These are phyloP conservation scores for Phytophthora ohioensis DNA, from an alignment of 352 stramenopile species.

Conservation along the genomic window DNA sequence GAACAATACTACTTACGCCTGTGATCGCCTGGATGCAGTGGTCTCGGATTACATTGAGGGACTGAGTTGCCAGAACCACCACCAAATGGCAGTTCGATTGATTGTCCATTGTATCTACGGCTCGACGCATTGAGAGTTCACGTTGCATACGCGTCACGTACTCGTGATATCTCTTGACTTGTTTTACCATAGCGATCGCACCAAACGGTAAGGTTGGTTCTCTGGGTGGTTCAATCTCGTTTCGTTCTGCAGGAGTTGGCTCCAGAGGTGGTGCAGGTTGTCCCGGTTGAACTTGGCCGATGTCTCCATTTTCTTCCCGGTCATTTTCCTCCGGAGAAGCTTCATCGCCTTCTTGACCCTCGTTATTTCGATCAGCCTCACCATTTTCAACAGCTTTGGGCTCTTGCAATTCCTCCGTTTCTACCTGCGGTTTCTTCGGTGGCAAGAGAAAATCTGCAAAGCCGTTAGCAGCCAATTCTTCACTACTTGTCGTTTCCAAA, in stretches of 20 bases:
- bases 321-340: conserved; percentile 20
- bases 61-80: conserved; percentile 55
- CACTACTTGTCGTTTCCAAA: conserved; percentile 33
- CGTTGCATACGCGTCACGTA: conserved; percentile 40
- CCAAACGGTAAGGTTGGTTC: conserved; percentile 50
- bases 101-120: background rate
- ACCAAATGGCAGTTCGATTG: conserved; percentile 46
- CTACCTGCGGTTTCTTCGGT: conserved; percentile 14
- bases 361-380: background rate
- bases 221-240: conserved; percentile 42
- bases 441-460: conserved; percentile 39
- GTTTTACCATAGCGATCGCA: conserved; percentile 34
- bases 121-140: conserved; percentile 18
- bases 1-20: conserved; percentile 46
- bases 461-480: conserved; percentile 30
- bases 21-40: conserved; percentile 72
- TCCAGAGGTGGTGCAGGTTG: conserved; percentile 20
- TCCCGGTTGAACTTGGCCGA: background rate
- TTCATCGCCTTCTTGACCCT: conserved; percentile 9
- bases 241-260: conserved; percentile 42
- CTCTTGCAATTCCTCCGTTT: conserved; percentile 11
- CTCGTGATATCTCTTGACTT: conserved; percentile 43
- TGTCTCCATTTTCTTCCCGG: conserved; percentile 7
- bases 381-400: background rate
- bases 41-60: conserved; percentile 52